Evolutionary conservation across 768 basidiomycete genomes (phyloP).

Genomic region (Macrolepiota dolichaula): DNA sequence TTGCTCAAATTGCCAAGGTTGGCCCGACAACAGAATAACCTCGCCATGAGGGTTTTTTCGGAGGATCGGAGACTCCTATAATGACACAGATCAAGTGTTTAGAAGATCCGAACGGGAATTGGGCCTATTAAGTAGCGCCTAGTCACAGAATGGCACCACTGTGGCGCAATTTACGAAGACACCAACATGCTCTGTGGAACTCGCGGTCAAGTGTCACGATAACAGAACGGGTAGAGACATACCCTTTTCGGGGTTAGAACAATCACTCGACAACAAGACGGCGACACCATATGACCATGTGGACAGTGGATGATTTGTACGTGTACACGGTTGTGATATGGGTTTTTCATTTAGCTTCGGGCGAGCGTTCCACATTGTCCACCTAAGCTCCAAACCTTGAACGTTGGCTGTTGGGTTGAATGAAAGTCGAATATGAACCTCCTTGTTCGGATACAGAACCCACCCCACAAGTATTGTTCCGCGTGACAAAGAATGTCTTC

Average conservation of each 20-base stretch:
- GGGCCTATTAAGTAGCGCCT: not conserved
- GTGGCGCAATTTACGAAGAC: not conserved
- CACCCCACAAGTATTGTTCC: not conserved
- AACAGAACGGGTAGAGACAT: constrained; percentile 3
- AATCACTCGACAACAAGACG: no score
- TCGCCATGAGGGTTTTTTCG: not conserved
- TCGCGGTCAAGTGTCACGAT: not conserved
- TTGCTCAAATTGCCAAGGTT: not conserved
- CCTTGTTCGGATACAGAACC: not conserved
- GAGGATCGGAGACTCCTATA: not conserved
- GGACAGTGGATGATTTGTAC: constrained; percentile 2
- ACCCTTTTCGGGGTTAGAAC: not conserved
- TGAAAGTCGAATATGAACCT: not conserved
- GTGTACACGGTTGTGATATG: not conserved
- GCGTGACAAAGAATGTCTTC: not conserved
- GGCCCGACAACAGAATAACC: not conserved
- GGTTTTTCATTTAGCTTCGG: not conserved
- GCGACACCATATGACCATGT: not conserved
- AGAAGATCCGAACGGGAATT: constrained; percentile 2
- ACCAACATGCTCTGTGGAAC: not conserved
- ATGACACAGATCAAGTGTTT: not conserved
- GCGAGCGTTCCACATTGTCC: not conserved
- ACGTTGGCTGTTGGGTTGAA: no score
- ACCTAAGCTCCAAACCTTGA: not conserved
- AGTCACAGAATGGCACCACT: not conserved